These are phyloP conservation scores for Sporobolomyces pararoseus DNA, from an alignment of 768 basidiomycete genomes.

Conservation along the genomic window DNA sequence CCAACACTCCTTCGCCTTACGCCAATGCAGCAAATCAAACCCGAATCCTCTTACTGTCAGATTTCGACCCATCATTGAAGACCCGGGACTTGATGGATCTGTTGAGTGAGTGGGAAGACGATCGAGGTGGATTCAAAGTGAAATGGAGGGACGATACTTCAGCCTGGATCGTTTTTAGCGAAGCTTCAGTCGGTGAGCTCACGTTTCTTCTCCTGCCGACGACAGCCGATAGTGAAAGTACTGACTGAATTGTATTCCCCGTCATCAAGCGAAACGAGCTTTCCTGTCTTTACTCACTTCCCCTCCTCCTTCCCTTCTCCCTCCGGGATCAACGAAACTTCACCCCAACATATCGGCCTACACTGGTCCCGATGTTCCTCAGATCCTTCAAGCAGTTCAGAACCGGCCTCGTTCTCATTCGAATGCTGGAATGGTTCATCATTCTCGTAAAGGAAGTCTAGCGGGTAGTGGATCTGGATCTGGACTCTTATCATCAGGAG, in stretches of 20 bases:
- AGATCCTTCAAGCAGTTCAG: slow-evolving; percentile 51
- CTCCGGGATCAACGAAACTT: slow-evolving; percentile 8
- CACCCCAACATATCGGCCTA: slow-evolving; percentile 68
- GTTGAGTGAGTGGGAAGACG: slow-evolving; percentile 80
- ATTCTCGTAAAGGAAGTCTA: slow-evolving; percentile 15
- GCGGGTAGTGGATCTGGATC: slow-evolving; percentile 21
- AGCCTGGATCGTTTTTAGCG: slow-evolving; percentile 87
- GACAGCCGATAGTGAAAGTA: no score
- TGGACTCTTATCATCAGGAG: background rate
- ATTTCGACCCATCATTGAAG: slow-evolving; percentile 92
- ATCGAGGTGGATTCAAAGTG: slow-evolving; percentile 91
- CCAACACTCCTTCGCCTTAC: slow-evolving; percentile 2
- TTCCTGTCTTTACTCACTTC: slow-evolving; percentile 83
- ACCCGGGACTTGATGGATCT: slow-evolving; percentile 91
- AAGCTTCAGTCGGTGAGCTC: slow-evolving; percentile 78
- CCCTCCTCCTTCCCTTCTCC: slow-evolving; percentile 57
- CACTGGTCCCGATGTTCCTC: slow-evolving; percentile 86
- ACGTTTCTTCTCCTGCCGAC: background rate
- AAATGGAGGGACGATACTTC: slow-evolving; percentile 98
- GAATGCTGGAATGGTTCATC: slow-evolving; percentile 15
- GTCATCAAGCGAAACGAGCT: slow-evolving; percentile 74
- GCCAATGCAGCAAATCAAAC: slow-evolving; percentile 52
- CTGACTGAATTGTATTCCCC: background rate
- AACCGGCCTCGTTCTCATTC: slow-evolving; percentile 45
- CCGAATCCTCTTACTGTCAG: slow-evolving; percentile 84